Evolutionary conservation across 2,329 filamentous ascomycete genomes (phyloP), one percentile per base, ranked within the genome.

Genomic region (Apiospora kogelbergensis): DNA sequence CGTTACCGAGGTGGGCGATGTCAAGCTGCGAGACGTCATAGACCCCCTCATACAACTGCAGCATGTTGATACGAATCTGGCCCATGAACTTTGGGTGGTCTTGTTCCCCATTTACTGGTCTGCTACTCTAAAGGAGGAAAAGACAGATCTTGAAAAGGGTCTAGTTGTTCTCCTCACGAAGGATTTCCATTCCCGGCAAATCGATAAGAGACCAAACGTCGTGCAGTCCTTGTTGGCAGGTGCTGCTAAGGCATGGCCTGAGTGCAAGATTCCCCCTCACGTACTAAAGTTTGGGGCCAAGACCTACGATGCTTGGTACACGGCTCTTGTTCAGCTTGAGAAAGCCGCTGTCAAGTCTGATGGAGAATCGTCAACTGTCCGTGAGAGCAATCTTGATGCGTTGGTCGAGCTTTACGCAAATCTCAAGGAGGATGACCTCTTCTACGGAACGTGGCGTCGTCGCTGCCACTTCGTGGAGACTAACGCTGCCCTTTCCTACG

Each of bases 251-350:
- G 91, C 95, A 1, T 93, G 88, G 82, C 95, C 96, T 0, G 88
- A 93, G 26, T 97, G 96, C 81, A 97, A 96, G 81, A 90, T 99
- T 65, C 96, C 96, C 7, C 94, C 96, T 0, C 96, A 99, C 76
- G 94, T 98, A 45, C 90, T 99, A 82, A 99, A 99, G 78, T 98
- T 95, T 74, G 88, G 97, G 68, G 95, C 94, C 24, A 93, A 93
- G 79, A 97, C 94, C 0, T 99, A 97, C 78, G 95, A 98, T 80
- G 93, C 92, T 0, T 99, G 96, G 97, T 99, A 99, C 78, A 95
- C 94, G n/a, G 93, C 93, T 17, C 87, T 97, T 26, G 90, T 92
- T 17, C 95, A 96, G 75, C 89, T 99, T 71, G 96, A 99, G 79
- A 94, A 97, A 69, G 90, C 92, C 37, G 94, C 94, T 10, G 91